Base-by-base conservation (phyloP, 2,329 filamentous ascomycete species). In the Sporothrix sp. region DNA sequence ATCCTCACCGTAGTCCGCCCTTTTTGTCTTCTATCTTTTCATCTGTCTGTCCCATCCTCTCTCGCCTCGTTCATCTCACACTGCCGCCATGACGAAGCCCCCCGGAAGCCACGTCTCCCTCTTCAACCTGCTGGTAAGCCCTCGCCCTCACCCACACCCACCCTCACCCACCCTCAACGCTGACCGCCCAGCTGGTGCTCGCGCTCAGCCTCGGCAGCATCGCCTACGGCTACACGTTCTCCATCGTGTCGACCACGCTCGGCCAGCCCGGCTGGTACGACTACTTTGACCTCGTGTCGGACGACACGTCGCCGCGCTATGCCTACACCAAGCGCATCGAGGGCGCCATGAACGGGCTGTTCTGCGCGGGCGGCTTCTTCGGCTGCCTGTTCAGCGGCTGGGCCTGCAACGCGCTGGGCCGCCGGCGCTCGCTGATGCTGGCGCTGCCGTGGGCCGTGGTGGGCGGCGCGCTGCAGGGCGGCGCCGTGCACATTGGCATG, bases 401-500 rank as follows among this genome's bases (percentile, higher is more conserved):
- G 50, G 23, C 49, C 11, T 20, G 42, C 46, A 40, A 46, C 21
- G 43, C 43, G 28, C 20, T 40, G 14, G 52, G 52, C 9, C 52
- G 52, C 18, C 47, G 42, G n/a, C 30, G 21, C 39, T 48, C 52
- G 3, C 21, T 56, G 10, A 14, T 36, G 5, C 37, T 52, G 21
- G 42, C 44, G 2, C 20, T 52, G 13, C 20, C 37, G 20, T n/a
- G 52, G 3, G 46, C 38, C 42, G 38, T 52, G 9, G 11, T 54
- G 16, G 54, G 44, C 13, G 50, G 45, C 16, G 44, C 45, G 18
- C 45, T 58, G 14, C 57, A 59, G 42, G 55, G 49, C 25, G 54
- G 49, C 14, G 52, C 57, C 13, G 51, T 48, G 2, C 51, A 57
- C 28, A 54, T 53, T 30, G 57, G 39, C 7, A 58, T 59, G 56